Conservation (phyloP, 768 basidiomycete species). For the Boletus sp. region DNA sequence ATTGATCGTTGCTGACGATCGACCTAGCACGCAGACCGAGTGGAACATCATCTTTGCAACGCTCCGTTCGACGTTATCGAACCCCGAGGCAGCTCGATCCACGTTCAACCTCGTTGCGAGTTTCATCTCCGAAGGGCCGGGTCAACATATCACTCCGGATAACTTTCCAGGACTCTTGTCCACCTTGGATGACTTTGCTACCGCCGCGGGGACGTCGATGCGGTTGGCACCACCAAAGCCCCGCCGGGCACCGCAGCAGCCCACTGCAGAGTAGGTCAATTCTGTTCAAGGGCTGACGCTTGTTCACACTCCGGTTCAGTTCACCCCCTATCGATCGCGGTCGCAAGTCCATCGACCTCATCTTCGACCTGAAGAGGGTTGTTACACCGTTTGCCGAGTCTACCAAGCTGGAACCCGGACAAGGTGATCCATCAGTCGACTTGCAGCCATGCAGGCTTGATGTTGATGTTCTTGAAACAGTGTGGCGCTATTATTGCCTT, state of each 20-base stretch:
- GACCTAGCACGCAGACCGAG: conserved; percentile 79
- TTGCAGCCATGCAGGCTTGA: neutral
- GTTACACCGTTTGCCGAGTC: conserved; percentile 58
- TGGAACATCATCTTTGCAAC: conserved; percentile 93
- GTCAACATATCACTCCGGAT: conserved; percentile 64
- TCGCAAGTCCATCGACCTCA: conserved; percentile 74
- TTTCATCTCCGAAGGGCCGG: conserved; percentile 61
- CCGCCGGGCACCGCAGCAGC: conserved; percentile 49
- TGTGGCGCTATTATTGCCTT: conserved; percentile 75
- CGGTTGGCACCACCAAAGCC: conserved; percentile 57
- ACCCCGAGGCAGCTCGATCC: conserved; percentile 82
- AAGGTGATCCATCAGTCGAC: conserved; percentile 21
- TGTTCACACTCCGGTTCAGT: conserved; percentile 35
- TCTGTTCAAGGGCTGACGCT: neutral
- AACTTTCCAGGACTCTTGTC: conserved; percentile 80
- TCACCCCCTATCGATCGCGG: conserved; percentile 81
- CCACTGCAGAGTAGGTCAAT: conserved; percentile 48
- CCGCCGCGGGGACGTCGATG: conserved; percentile 62
- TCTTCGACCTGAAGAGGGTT: conserved; percentile 69
- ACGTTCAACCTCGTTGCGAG: conserved; percentile 77
- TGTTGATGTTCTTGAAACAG: conserved; percentile 38
- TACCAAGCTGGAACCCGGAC: conserved; percentile 37
- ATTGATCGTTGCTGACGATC: conserved; percentile 5
- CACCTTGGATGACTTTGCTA: conserved; percentile 84
- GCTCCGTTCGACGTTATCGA: conserved; percentile 78